Conservation (phyloP, 2,329 filamentous ascomycete species). For the Epichloe hybrida region DNA sequence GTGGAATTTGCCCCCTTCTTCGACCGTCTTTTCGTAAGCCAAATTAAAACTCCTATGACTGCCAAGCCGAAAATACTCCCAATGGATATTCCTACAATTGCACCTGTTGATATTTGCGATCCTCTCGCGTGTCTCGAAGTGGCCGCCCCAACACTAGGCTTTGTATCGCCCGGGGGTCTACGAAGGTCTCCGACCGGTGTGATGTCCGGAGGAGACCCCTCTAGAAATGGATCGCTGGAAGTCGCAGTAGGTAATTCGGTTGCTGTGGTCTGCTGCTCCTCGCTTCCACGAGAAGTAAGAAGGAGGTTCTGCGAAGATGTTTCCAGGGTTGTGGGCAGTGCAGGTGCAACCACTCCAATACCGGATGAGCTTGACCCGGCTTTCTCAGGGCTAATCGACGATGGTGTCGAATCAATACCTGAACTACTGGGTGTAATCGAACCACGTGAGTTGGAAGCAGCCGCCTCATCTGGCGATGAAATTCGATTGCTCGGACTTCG, state of each 20-base stretch:
- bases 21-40: slow-evolving; percentile 31
- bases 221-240: neutral
- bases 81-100: slow-evolving; percentile 37
- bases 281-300: neutral
- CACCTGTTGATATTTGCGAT: slow-evolving; percentile 12
- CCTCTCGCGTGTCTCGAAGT: neutral
- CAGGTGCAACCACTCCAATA: neutral
- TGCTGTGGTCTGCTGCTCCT: neutral
- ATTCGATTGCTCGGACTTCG: neutral
- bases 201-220: neutral
- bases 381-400: neutral
- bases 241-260: neutral
- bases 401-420: neutral
- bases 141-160: neutral
- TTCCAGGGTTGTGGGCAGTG: neutral
- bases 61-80: slow-evolving; percentile 30
- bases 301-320: neutral
- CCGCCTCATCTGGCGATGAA: neutral
- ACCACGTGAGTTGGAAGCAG: neutral
- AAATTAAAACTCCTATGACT: slow-evolving; percentile 34
- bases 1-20: slow-evolving; percentile 6
- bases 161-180: neutral
- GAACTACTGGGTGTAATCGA: neutral
- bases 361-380: neutral
- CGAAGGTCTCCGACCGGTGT: neutral